Evolutionary conservation across 2,329 filamentous ascomycete species (phyloP).

Genomic region (Ophiostoma angusticollis): DNA sequence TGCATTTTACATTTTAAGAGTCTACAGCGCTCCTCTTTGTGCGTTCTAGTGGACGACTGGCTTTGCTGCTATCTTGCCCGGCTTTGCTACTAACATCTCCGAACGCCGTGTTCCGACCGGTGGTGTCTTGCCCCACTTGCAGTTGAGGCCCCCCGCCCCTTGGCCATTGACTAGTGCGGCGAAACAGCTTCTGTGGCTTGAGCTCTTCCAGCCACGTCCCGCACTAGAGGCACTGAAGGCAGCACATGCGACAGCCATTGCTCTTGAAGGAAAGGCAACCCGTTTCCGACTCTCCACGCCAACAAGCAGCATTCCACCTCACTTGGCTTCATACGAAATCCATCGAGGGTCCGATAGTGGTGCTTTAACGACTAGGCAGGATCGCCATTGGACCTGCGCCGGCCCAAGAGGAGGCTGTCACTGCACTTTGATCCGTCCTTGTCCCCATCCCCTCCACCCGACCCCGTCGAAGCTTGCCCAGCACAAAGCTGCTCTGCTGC

Average conservation of each 20-base stretch:
- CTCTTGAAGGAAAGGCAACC: no score
- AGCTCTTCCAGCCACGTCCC: neutral
- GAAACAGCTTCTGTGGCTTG: neutral
- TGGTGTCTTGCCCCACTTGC: neutral
- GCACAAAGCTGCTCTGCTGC: no score
- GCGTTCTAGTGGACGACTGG: no score
- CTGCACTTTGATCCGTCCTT: no score
- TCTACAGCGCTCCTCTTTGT: no score
- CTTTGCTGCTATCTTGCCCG: no score
- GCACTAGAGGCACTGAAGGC: neutral
- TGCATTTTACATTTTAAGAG: no score
- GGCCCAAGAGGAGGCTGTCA: no score
- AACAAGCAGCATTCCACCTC: no score
- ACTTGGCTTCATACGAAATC: no score
- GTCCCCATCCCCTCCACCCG: neutral
- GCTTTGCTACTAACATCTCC: constrained; percentile 5
- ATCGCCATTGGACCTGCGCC: neutral
- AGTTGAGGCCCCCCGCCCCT: neutral
- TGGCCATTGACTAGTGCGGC: neutral
- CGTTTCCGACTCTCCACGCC: no score
- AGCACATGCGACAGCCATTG: neutral
- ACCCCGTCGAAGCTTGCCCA: neutral
- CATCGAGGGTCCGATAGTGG: no score
- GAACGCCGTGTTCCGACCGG: constrained; percentile 6
- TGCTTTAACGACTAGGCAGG: neutral